Evolutionary conservation across 2,329 filamentous ascomycete genomes (phyloP), one percentile per base, ranked within the genome.

Genomic region (Alternaria consortialis): DNA sequence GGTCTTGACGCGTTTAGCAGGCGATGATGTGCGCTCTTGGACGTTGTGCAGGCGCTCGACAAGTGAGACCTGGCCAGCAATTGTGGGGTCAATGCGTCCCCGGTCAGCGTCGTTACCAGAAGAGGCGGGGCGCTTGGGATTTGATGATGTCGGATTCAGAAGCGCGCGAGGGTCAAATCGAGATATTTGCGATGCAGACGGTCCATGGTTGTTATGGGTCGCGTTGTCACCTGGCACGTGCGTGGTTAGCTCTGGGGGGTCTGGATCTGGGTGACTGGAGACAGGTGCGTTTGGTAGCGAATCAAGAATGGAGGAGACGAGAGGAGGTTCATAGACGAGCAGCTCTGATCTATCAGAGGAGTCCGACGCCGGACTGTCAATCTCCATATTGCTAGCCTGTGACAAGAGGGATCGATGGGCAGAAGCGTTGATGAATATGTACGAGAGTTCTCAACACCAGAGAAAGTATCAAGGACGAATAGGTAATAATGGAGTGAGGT

Each of bases 11-110:
- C 76, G 71, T 55, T 79, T 79, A 2, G 72, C 65, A 53, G 91
- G 87, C 73, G 76, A 83, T 64, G 73, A 82, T 69, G 83, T 82
- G 27, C 93, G 90, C 53, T 90, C 85, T 66, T 91, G 86, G 13
- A 96, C 86, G 66, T 90, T 89, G 75, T 94, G 92, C 74, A 93
- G 84, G 32, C 88, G 86, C 77, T 96, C 92, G 46, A 97, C 87
- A 80, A 93, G 87, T 56, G 80, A 80, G 9, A 85, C 83, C 67
- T 87, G 84, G 27, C 87, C 86, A 15, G 56, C 39, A 31, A 59
- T 67, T 17, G 62, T 61, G 12, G 62, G 55, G 7, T 73, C 69
- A 5, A 69, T 64, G 40, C 68, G 64, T 48, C 72, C 73, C 25
- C 71, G 67, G 25, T 75, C 70, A 20, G 43, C 31, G 6, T 68